A percentile compares a stretch with the other conserved stretches of the same genome.
phyloP scores from a whole-genome alignment of 805 yeast species.

The Teunomyces lycoperdinae region DNA sequence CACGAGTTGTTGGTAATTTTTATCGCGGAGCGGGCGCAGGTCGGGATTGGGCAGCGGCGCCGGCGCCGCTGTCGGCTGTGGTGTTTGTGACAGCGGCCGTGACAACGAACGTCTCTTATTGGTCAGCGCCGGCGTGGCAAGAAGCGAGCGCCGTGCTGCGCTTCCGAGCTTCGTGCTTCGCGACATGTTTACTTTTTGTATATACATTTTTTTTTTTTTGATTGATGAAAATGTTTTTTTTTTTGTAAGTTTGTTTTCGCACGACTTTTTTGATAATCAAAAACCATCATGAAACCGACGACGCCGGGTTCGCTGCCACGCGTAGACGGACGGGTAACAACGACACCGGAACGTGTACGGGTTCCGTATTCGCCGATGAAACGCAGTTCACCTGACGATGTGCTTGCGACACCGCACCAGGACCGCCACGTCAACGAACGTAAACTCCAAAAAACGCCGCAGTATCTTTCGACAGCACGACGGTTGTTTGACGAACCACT shows the following conservation, averaged over 20 bases:
- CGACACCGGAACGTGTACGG: not conserved
- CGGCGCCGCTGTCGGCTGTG: conserved; percentile 11
- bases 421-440: conserved; percentile 4
- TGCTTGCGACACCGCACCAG: not conserved
- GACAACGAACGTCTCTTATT: conserved; percentile 19
- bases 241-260: not conserved
- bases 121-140: conserved; percentile 34
- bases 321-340: not conserved
- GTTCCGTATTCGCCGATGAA: not conserved
- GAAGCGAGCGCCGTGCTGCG: conserved; percentile 27
- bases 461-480: conserved; percentile 38
- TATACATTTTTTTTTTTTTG: not conserved
- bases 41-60: conserved; percentile 35
- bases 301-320: not conserved
- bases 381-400: not conserved
- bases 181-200: not conserved
- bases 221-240: not conserved
- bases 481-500: conserved; percentile 24
- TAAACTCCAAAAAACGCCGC: conserved; percentile 38
- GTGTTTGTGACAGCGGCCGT: conserved; percentile 15
- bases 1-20: conserved; percentile 59
- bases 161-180: conserved; percentile 1
- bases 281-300: not conserved
- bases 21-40: conserved; percentile 77
- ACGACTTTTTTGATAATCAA: not conserved